Evolutionary conservation across 2,329 filamentous ascomycete species (phyloP), one percentile per base, ranked within the genome.

Genomic region (Xylaria sp.): DNA sequence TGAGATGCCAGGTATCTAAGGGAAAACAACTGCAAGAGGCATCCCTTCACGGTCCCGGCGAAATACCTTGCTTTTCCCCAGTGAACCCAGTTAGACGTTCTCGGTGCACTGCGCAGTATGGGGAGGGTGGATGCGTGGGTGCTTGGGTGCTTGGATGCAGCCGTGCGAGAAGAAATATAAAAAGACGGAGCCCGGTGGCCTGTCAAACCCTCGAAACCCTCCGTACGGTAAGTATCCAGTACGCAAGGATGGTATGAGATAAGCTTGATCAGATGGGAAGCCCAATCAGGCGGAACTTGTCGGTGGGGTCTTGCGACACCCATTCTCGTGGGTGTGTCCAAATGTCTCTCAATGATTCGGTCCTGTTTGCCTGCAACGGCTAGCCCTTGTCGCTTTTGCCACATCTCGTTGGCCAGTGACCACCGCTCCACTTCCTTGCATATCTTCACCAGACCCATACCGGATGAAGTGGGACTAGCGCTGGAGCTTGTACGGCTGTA

Each of bases 281-380:
- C 41, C 70, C 60, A 72, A 66, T 60, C 45, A 65, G 48, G 41
- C 55, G 46, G 55, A 30, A 18, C 39, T 41, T 39, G 23, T n/a
- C 15, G 32, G 56, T 61, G 65, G 66, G 15, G 18, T 45, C n/a
- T 25, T 41, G 30, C 39, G 41, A 43, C 36, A 53, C 34, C 59
- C 32, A 41, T 57, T 57, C 56, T 58, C 60, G 48, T 28, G 50
- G 46, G 58, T 66, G 62, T 48, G 30, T 52, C 57, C 53, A 59
- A 66, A 66, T 66, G 53, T 57, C 63, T 60, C 36, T 55, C 45
- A 50, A 30, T 30, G 32, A 69, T 67, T 67, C 69, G 66, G 69
- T 34, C 63, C 63, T 70, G 66, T 59, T 67, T 66, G 60, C 59
- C 64, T 60, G 48, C 34, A 43, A 32, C 46, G 15, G 50, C 15